These are phyloP conservation scores for Laburnicola sp. DNA, from an alignment of 2,329 filamentous ascomycete genomes.

Conservation along the genomic window DNA sequence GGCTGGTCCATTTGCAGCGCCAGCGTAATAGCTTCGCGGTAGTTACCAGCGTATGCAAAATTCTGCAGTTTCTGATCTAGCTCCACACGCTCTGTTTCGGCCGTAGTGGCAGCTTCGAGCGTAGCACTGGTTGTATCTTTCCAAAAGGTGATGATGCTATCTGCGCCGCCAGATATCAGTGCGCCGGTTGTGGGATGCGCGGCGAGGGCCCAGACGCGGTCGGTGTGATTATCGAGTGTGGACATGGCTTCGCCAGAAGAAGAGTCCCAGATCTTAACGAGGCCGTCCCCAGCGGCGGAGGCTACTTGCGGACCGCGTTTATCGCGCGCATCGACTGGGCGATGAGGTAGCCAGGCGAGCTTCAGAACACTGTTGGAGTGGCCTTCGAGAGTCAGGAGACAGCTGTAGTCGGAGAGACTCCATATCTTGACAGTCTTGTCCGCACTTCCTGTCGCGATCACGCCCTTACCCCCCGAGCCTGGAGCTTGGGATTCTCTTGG, in stretches of 20 bases:
- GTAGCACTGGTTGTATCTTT: constrained; percentile 85
- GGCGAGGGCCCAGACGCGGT: constrained; percentile 89
- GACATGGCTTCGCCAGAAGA: constrained; percentile 81
- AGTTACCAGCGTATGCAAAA: constrained; percentile 83
- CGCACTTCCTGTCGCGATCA: constrained; percentile 87
- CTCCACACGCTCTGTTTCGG: constrained; percentile 79
- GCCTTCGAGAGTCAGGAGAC: constrained; percentile 90
- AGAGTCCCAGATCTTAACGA: constrained; percentile 96
- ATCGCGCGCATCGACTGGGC: constrained; percentile 41
- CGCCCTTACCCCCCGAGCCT: constrained; percentile 69
- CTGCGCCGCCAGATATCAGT: constrained; percentile 86
- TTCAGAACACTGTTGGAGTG: constrained; percentile 96
- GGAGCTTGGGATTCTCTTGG: constrained; percentile 69
- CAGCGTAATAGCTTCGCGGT: constrained; percentile 88
- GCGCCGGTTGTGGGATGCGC: constrained; percentile 65
- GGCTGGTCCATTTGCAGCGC: constrained; percentile 95
- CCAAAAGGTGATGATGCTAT: constrained; percentile 95
- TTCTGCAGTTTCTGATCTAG: constrained; percentile 95
- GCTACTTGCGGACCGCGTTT: constrained; percentile 72
- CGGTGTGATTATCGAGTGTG: constrained; percentile 95
- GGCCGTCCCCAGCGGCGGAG: constrained; percentile 87
- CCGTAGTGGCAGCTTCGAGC: constrained; percentile 71
- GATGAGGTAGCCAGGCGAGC: constrained; percentile 77
- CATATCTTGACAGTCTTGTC: constrained; percentile 97
- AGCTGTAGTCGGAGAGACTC: constrained; percentile 90